Conservation (phyloP, 768 basidiomycete species). For the Scleroderma citrinum region DNA sequence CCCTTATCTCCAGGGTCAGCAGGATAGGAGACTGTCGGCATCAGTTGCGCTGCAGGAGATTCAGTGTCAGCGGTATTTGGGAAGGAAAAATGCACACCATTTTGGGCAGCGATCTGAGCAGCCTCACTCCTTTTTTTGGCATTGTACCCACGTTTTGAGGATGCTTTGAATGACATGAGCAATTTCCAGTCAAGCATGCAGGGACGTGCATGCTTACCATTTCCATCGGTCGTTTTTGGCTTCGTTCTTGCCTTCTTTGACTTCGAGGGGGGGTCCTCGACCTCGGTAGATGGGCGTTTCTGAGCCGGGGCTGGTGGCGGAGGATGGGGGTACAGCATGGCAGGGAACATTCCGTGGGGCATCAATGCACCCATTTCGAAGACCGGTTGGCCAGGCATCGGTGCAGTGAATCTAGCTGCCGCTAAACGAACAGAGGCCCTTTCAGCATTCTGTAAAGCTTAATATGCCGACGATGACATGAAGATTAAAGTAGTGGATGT, state of each 20-base stretch:
- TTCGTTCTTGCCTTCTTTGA: slow-evolving; percentile 43
- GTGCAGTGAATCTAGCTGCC: slow-evolving; percentile 41
- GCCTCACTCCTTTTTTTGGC: slow-evolving; percentile 70
- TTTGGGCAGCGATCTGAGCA: slow-evolving; percentile 57
- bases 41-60: slow-evolving; percentile 35
- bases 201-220: slow-evolving; percentile 19
- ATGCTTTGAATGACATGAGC: slow-evolving; percentile 17
- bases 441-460: slow-evolving; percentile 50
- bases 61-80: slow-evolving; percentile 10
- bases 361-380: slow-evolving; percentile 31
- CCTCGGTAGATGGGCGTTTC: slow-evolving; percentile 35
- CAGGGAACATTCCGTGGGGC: slow-evolving; percentile 19
- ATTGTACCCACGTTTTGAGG: slow-evolving; percentile 63
- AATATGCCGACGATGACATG: slow-evolving; percentile 12
- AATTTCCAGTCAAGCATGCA: slow-evolving; percentile 4
- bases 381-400: slow-evolving; percentile 25
- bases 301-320: slow-evolving; percentile 25
- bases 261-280: slow-evolving; percentile 37
- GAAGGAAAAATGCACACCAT: slow-evolving; percentile 37
- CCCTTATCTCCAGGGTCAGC: slow-evolving; percentile 34
- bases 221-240: slow-evolving; percentile 29
- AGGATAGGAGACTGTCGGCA: slow-evolving; percentile 41
- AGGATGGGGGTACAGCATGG: slow-evolving; percentile 26
- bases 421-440: slow-evolving; percentile 55
- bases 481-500: slow-evolving; percentile 13